Evolutionary conservation across 164 flowering plant species (phyloP).

Genomic region (Macadamia tetraphylla): DNA sequence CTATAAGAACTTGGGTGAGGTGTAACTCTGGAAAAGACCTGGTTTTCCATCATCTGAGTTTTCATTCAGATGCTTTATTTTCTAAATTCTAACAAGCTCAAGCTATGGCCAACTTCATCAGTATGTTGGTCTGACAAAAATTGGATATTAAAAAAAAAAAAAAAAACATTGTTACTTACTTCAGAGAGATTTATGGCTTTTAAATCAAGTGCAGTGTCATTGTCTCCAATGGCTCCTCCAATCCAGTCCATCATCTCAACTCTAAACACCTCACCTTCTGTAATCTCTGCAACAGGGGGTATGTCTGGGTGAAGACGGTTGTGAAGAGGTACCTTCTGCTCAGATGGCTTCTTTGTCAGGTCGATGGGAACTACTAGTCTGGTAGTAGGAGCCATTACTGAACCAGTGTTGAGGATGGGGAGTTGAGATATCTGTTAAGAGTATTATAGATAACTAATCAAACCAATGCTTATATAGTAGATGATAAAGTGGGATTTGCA

Average conservation of each 20-base stretch:
- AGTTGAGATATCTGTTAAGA: too few relatives aligned
- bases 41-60: too few relatives aligned
- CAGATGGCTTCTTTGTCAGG: conserved; percentile 73
- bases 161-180: conserved; percentile 38
- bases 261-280: conserved; percentile 31
- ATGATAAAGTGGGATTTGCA: too few relatives aligned
- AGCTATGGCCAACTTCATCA: too few relatives aligned
- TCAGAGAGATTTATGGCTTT: conserved; percentile 63
- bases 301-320: conserved; percentile 92
- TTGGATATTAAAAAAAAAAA: not conserved
- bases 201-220: conserved; percentile 45
- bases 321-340: conserved; percentile 67
- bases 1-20: too few relatives aligned
- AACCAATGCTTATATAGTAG: too few relatives aligned
- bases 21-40: too few relatives aligned
- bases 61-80: too few relatives aligned
- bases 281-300: conserved; percentile 39
- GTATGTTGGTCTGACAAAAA: not conserved
- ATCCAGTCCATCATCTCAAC: conserved; percentile 90
- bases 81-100: too few relatives aligned
- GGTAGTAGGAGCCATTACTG: conserved; percentile 67
- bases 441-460: too few relatives aligned
- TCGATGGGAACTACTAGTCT: conserved; percentile 58
- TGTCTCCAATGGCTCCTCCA: conserved; percentile 57
- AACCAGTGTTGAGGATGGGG: not conserved